Base-by-base conservation (phyloP, 352 stramenopile genomes). In the Elongisporangium undulatum region DNA sequence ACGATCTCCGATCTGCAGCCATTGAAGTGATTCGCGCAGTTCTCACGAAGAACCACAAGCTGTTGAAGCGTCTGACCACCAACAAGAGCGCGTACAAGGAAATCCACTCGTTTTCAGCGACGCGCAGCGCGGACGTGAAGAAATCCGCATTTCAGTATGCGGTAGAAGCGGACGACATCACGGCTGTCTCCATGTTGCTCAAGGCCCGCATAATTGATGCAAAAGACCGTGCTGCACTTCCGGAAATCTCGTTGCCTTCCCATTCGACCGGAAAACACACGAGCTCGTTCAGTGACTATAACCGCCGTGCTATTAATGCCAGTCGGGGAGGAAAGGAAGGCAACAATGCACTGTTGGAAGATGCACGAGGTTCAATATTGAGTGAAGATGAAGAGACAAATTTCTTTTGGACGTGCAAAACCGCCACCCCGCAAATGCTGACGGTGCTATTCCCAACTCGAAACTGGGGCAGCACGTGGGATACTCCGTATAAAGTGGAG, bases 231-330 rank as follows among this genome's bases (percentile, higher is more conserved):
- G 74, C 84, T 2, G 66, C 69, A n/a, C 61, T 53, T 4, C 84
- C 84, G 0, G 75, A 78, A 15, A 70, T 81, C 34, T 79, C 81
- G 6, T 56, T 93, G 24, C 78, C 78, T n/a, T 80, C 81, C 3
- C 81, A 91, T 52, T 89, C 81, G 9, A 93, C 84, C 0, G 84
- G 84, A 1, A 79, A 82, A 52, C 84, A 93, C 58, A 93, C 84
- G 26, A 93, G 84, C 57, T 58, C 72, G 17, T 93, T 71, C 63
- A 93, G 84, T 58, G 84, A 93, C 53, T 93, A 93, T 66, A 91
- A 93, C 60, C 79, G 84, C 0, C 75, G 84, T 16, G 81, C 83
- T 20, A 86, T 93, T 59, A 93, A 93, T 53, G 84, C 84, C 15
- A 93, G 84, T 73, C 84, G 84, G 5, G 81, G 81, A 7, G 84